A percentile compares a stretch with the other conserved stretches of the same genome.
These are phyloP conservation scores for Dendrocalamus latiflorus DNA, from an alignment of 202 grass and related monocot genomes.

Conservation along the genomic window DNA sequence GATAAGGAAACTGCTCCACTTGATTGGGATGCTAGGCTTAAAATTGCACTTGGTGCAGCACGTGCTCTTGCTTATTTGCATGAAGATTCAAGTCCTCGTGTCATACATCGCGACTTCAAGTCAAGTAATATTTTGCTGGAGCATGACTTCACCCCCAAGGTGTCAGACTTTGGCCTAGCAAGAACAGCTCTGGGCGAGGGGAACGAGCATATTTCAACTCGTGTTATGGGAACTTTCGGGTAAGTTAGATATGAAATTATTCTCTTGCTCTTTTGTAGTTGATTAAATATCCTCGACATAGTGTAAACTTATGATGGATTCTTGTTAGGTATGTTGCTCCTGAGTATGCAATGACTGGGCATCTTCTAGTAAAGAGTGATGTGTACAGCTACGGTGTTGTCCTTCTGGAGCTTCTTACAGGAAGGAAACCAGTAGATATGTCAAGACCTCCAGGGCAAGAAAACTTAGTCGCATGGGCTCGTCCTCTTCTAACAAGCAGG, in stretches of 20 bases:
- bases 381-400: slow-evolving; percentile 99
- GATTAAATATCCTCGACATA: slow-evolving; percentile 8
- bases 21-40: slow-evolving; percentile 87
- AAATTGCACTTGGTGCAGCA: slow-evolving; percentile 88
- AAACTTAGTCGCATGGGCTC: slow-evolving; percentile 86
- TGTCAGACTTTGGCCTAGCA: slow-evolving; percentile 95
- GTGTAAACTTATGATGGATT: not conserved
- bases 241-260: slow-evolving; percentile 39
- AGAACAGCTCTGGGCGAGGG: slow-evolving; percentile 70
- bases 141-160: slow-evolving; percentile 85
- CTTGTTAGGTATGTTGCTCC: slow-evolving; percentile 83
- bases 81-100: slow-evolving; percentile 97
- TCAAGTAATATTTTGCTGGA: slow-evolving; percentile 98
- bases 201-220: slow-evolving; percentile 93
- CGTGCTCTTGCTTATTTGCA: slow-evolving; percentile 92
- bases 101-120: slow-evolving; percentile 99
- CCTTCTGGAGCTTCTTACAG: slow-evolving; percentile 92
- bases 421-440: slow-evolving; percentile 95
- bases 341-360: slow-evolving; percentile 98
- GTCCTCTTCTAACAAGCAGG: slow-evolving; percentile 68
- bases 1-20: slow-evolving; percentile 56
- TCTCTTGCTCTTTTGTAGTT: not conserved
- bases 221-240: slow-evolving; percentile 99
- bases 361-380: slow-evolving; percentile 98
- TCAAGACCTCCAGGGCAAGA: slow-evolving; percentile 86